Conservation (phyloP, 345 rosid genomes). For the Theobroma cacao region DNA sequence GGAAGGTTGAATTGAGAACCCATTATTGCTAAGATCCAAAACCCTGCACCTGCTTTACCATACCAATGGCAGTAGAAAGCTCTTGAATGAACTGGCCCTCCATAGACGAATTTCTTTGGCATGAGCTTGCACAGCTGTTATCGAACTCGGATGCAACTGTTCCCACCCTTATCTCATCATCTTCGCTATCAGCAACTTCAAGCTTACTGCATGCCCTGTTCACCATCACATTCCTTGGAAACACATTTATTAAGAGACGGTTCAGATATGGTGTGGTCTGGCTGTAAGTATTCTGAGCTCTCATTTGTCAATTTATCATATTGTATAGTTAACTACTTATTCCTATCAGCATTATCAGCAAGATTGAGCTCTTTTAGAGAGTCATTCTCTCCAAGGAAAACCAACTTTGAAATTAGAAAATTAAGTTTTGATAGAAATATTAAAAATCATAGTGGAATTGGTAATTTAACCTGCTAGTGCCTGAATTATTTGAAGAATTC, state of each 20-base stretch:
- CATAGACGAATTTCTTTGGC: conserved; percentile 31
- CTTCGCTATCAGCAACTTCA: conserved; percentile 94
- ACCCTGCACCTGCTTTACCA: conserved; percentile 58
- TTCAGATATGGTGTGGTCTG: conserved; percentile 21
- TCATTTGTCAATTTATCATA: conserved; percentile 15
- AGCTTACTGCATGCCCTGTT: conserved; percentile 35
- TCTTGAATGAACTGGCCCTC: conserved; percentile 39
- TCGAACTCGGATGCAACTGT: conserved; percentile 36
- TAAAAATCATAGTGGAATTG: background rate
- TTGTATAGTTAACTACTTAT: conserved; percentile 22
- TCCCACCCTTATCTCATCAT: conserved; percentile 34
- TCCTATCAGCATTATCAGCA: conserved; percentile 46
- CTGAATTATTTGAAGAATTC: conserved; percentile 60
- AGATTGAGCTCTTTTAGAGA: conserved; percentile 75
- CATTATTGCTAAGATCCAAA: conserved; percentile 73
- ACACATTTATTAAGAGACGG: conserved; percentile 12
- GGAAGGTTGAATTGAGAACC: conserved; percentile 44
- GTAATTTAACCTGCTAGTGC: conserved; percentile 62
- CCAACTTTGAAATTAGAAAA: background rate
- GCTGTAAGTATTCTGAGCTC: conserved; percentile 23
- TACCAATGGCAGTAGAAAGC: conserved; percentile 57
- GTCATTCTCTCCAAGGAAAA: conserved; percentile 50
- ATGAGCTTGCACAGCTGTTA: conserved; percentile 51
- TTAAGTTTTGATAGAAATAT: background rate
- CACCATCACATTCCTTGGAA: conserved; percentile 22